Percentiles rank a stretch among this genome's conserved stretches.
Evolutionary conservation across 805 yeast species (phyloP).

Genomic region (Suhomyces tanzawaensis): DNA sequence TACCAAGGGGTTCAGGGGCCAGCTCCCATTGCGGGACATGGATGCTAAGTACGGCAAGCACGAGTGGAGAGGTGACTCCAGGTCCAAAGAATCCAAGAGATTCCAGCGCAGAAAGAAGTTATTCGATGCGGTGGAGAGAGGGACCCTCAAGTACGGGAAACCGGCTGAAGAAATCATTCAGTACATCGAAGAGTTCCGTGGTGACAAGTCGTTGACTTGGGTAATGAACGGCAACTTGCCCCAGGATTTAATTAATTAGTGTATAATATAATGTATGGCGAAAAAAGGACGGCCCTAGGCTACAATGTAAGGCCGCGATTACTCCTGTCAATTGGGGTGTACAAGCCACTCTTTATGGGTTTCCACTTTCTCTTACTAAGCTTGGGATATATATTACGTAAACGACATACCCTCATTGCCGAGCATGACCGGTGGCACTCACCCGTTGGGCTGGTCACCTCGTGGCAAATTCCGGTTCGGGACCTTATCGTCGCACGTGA

Average conservation of each 20-base stretch:
- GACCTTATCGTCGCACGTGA: too few relatives aligned
- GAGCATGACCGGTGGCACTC: too few relatives aligned
- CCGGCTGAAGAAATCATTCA: conserved; percentile 39
- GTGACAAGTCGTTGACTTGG: conserved; percentile 45
- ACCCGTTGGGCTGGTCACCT: too few relatives aligned
- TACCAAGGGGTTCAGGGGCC: conserved; percentile 44
- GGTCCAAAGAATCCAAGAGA: conserved; percentile 44
- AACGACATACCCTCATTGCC: too few relatives aligned
- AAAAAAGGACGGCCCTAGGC: too few relatives aligned
- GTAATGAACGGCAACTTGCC: conserved; percentile 48
- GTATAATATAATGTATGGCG: too few relatives aligned
- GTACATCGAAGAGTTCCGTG: conserved; percentile 42
- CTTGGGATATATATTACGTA: too few relatives aligned
- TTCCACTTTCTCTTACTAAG: too few relatives aligned
- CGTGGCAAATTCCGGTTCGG: too few relatives aligned
- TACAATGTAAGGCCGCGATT: too few relatives aligned
- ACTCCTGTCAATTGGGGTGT: too few relatives aligned
- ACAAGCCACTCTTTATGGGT: too few relatives aligned
- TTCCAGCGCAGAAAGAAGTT: conserved; percentile 43
- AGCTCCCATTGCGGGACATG: conserved; percentile 41
- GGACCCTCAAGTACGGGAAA: conserved; percentile 39
- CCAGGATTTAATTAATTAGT: conserved; percentile 20
- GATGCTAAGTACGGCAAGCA: conserved; percentile 43
- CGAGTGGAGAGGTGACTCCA: conserved; percentile 46
- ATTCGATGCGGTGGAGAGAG: conserved; percentile 43